Base-by-base conservation (phyloP, 1,284 basidiomycete genomes). In the Bondarzewia mesenterica region DNA sequence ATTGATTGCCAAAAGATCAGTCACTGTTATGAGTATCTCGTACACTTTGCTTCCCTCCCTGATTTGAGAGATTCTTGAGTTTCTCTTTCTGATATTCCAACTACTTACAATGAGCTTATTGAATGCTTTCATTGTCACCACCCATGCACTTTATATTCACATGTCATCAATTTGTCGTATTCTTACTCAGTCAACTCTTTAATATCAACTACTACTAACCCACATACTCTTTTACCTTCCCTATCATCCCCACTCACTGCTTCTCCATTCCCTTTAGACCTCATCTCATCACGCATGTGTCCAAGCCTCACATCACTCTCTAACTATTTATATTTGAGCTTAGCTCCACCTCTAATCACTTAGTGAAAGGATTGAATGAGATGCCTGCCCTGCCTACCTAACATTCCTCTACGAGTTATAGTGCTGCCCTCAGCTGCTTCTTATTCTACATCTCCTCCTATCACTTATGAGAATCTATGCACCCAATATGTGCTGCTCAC, bases 121-220 rank as follows among this genome's bases (percentile, higher is more conserved):
- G 60, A 65, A 7, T 48, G 50, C 26, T 70, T 64, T 46, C 67
- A 68, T 53, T 56, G 60, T 29, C 55, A 57, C 39, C 60, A 70
- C 41, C 58, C 65, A 15, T 49, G 51, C 4, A 48, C 60, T 27
- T 61, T 62, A 14, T 52, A 54, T 41, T 62, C 63, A 14, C 63
- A 58, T 42, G 3, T 29, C 7, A 42, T 37, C 25, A n/a, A 35
- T n/a, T n/a, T 35, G 10, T 35, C 32, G 8, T n/a, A n/a, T 35
- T 35, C 32, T 35, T 35, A 35, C n/a, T 35, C 32, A 8, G 10
- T n/a, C 32, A n/a, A 42, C 44, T 39, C 44, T 47, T 21, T 42
- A 22, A 39, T 10, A 16, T 21, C 10, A 27, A 26, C n/a, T 38
- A 16, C 39, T 23, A 26, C 38, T 40, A 18, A 14, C 18, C 4